These are phyloP conservation scores for Hymenochaete sp. DNA, from an alignment of 1,284 basidiomycete species.

Conservation along the genomic window DNA sequence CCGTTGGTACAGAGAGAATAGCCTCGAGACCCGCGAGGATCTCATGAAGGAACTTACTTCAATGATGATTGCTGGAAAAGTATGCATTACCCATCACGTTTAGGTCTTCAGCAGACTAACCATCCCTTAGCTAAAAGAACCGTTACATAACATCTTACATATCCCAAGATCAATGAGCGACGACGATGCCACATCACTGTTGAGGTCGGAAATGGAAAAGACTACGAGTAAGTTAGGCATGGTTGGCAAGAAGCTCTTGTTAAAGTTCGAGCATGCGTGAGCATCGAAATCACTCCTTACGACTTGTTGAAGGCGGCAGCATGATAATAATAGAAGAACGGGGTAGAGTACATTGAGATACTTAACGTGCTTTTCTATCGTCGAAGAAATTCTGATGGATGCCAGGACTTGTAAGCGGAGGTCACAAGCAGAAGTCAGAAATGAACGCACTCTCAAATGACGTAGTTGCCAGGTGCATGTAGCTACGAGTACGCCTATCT, in stretches of 20 bases:
- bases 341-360: background rate
- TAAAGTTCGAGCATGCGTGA: slow-evolving; percentile 47
- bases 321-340: background rate
- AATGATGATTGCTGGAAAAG: slow-evolving; percentile 49
- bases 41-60: slow-evolving; percentile 45
- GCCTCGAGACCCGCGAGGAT: slow-evolving; percentile 31
- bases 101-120: background rate
- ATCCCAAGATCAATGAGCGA: slow-evolving; percentile 44
- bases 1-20: slow-evolving; percentile 52
- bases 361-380: slow-evolving; percentile 71
- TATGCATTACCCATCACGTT: background rate
- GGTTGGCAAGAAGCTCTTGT: slow-evolving; percentile 63
- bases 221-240: slow-evolving; percentile 38
- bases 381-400: slow-evolving; percentile 70
- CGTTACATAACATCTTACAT: slow-evolving; percentile 57
- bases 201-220: slow-evolving; percentile 41
- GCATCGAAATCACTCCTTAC: too few relatives aligned
- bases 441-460: slow-evolving; percentile 70
- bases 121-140: slow-evolving; percentile 46
- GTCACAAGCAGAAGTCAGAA: slow-evolving; percentile 7
- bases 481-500: slow-evolving; percentile 76
- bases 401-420: background rate
- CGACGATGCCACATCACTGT: slow-evolving; percentile 37
- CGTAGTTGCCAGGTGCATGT: slow-evolving; percentile 92
- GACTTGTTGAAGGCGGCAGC: too few relatives aligned